Evolutionary conservation across 2,329 filamentous ascomycete species (phyloP).

Genomic region (Fusarium equiseti): DNA sequence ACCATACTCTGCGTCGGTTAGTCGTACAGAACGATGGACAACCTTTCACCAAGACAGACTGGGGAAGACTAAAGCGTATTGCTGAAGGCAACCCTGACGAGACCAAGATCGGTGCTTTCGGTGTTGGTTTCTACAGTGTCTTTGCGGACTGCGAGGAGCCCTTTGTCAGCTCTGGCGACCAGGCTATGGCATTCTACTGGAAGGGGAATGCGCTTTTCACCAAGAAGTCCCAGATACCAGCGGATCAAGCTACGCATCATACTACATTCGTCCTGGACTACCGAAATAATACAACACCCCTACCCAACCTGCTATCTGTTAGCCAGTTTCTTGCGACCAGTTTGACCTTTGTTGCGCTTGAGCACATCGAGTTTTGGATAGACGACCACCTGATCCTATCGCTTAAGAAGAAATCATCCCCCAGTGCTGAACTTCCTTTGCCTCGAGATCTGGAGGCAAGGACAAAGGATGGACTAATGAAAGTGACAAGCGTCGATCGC

Average conservation of each 20-base stretch:
- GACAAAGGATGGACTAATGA: conserved; percentile 91
- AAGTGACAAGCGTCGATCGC: conserved; percentile 80
- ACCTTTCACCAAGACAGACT: conserved; percentile 89
- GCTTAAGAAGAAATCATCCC: conserved; percentile 87
- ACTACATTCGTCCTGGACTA: conserved; percentile 98
- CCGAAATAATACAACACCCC: conserved; percentile 85
- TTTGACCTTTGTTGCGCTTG: conserved; percentile 91
- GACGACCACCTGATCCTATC: conserved; percentile 86
- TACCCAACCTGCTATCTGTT: conserved; percentile 87
- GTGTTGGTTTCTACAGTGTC: conserved; percentile 98
- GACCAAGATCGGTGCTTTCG: conserved; percentile 98
- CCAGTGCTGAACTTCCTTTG: conserved; percentile 77
- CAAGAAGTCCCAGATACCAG: conserved; percentile 80
- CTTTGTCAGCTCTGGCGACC: conserved; percentile 90
- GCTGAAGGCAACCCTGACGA: conserved; percentile 99
- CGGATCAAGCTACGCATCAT: conserved; percentile 73
- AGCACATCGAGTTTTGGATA: conserved; percentile 89
- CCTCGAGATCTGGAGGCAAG: conserved; percentile 83
- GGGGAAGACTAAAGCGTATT: conserved; percentile 92
- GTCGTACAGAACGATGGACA: conserved; percentile 93
- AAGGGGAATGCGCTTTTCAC: conserved; percentile 98
- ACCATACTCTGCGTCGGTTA: conserved; percentile 89
- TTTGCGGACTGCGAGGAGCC: conserved; percentile 98
- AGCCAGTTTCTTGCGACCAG: conserved; percentile 95
- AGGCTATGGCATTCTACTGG: conserved; percentile 99